A percentile compares a stretch with the other conserved stretches of the same genome.
Conservation (phyloP, 345 rosid genomes). For the Jatropha curcas region DNA sequence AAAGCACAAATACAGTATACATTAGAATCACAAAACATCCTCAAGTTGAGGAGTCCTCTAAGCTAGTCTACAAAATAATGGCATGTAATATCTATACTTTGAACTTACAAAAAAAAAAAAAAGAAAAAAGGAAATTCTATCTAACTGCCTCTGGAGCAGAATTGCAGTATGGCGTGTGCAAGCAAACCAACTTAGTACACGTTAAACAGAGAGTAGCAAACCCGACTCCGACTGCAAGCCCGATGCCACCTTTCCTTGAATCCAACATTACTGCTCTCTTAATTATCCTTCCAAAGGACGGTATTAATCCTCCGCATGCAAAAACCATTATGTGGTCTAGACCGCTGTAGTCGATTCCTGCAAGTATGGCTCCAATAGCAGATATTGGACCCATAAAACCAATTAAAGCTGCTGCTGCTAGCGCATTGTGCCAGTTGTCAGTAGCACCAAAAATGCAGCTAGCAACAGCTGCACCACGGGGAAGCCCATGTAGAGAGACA, state of each 20-base stretch:
- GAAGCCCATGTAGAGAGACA: constrained; percentile 90
- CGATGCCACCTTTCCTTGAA: constrained; percentile 52
- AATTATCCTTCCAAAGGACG: constrained; percentile 61
- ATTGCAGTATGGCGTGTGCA: constrained; percentile 96
- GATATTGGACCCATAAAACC: constrained; percentile 92
- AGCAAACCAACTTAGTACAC: constrained; percentile 86
- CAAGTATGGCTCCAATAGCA: constrained; percentile 87
- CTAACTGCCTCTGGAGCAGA: constrained; percentile 98
- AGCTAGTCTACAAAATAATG: neutral
- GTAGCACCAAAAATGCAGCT: constrained; percentile 94
- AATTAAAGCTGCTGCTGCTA: constrained; percentile 81
- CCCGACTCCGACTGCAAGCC: constrained; percentile 61
- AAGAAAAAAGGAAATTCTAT: constrained; percentile 21
- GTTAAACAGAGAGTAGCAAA: constrained; percentile 77
- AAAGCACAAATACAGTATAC: neutral
- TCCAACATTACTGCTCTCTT: constrained; percentile 69
- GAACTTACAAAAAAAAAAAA: neutral
- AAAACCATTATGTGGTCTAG: constrained; percentile 92
- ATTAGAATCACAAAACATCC: neutral
- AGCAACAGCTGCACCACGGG: constrained; percentile 96
- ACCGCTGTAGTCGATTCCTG: constrained; percentile 91
- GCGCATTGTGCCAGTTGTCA: constrained; percentile 85
- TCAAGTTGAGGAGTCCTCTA: neutral
- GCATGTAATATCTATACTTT: neutral
- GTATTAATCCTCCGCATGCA: constrained; percentile 86